Evolutionary conservation across 1,139 yeast species (phyloP).

Genomic region (Candida pseudocylindracea): DNA sequence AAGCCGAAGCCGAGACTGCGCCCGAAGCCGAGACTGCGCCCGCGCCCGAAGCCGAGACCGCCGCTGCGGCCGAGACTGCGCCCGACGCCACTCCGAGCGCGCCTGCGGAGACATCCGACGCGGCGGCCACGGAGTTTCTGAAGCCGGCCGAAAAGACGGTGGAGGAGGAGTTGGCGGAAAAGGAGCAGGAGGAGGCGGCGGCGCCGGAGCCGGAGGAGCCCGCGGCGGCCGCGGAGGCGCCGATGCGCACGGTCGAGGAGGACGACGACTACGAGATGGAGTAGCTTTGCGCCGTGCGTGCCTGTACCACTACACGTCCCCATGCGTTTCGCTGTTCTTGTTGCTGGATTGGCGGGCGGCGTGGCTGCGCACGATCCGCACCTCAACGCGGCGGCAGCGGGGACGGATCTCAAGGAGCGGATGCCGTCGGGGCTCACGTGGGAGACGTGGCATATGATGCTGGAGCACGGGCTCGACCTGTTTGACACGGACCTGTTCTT

Average conservation of each 20-base stretch:
- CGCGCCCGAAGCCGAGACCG: slow-evolving; percentile 9
- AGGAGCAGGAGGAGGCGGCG: slow-evolving; percentile 13
- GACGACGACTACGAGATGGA: slow-evolving; percentile 74
- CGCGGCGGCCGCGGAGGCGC: slow-evolving; percentile 25
- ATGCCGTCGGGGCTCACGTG: slow-evolving; percentile 30
- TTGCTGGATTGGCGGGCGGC: too few species aligned
- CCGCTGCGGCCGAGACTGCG: too few species aligned
- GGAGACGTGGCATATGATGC: slow-evolving; percentile 81
- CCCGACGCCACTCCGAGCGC: neutral
- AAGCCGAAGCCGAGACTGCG: neutral
- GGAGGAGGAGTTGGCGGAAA: slow-evolving; percentile 13
- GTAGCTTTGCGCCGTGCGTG: slow-evolving; percentile 4
- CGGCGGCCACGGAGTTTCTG: neutral
- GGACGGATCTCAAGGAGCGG: too few species aligned
- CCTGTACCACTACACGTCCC: too few species aligned
- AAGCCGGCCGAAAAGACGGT: slow-evolving; percentile 4
- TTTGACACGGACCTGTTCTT: slow-evolving; percentile 69
- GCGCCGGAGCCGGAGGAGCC: slow-evolving; percentile 3
- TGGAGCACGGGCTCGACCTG: slow-evolving; percentile 59
- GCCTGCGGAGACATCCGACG: neutral
- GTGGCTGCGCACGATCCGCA: too few species aligned
- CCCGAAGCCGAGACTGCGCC: slow-evolving; percentile 4
- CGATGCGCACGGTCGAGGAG: slow-evolving; percentile 57
- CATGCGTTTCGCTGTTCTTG: too few species aligned
- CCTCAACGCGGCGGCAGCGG: too few species aligned